These are phyloP conservation scores for Verticillium albo-atrum DNA, from an alignment of 2,329 filamentous ascomycete species.

Conservation along the genomic window DNA sequence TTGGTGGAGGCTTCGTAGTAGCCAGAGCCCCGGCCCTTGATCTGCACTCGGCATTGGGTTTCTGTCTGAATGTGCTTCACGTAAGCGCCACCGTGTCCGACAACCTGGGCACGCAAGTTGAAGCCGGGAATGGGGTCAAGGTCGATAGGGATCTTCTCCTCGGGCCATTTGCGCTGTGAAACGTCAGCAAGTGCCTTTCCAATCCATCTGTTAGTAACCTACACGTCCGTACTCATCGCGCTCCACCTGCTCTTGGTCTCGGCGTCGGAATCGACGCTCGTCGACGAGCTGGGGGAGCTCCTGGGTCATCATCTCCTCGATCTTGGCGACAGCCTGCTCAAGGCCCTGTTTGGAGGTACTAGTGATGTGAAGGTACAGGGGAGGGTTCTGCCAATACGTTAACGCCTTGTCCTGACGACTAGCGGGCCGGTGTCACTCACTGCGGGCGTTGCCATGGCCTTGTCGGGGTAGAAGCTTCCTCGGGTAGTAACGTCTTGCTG, in stretches of 20 bases:
- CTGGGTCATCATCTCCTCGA: conserved; percentile 93
- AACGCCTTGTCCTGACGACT: not conserved
- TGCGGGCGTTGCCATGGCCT: conserved; percentile 90
- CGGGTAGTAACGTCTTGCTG: conserved; percentile 93
- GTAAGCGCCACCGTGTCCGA: conserved; percentile 89
- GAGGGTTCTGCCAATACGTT: conserved; percentile 65
- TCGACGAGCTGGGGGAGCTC: conserved; percentile 94
- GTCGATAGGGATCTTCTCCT: conserved; percentile 87
- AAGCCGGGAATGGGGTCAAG: conserved; percentile 92
- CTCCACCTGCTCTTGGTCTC: conserved; percentile 77
- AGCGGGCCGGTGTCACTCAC: conserved; percentile 49
- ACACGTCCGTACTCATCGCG: conserved; percentile 88
- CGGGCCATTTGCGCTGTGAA: conserved; percentile 93
- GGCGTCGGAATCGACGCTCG: conserved; percentile 82
- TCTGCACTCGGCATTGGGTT: conserved; percentile 93
- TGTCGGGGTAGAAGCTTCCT: conserved; percentile 95
- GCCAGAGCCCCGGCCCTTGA: conserved; percentile 93
- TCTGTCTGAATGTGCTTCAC: conserved; percentile 98
- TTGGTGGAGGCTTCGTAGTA: conserved; percentile 89
- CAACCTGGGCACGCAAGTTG: conserved; percentile 92
- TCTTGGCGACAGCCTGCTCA: conserved; percentile 79
- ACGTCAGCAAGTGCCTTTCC: conserved; percentile 11
- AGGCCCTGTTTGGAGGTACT: conserved; percentile 90
- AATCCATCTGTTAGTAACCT: conserved; percentile 29
- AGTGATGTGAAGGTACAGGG: conserved; percentile 91